Conservation (phyloP, 2,329 filamentous ascomycete species). For the Emmonsiellopsis sp. region DNA sequence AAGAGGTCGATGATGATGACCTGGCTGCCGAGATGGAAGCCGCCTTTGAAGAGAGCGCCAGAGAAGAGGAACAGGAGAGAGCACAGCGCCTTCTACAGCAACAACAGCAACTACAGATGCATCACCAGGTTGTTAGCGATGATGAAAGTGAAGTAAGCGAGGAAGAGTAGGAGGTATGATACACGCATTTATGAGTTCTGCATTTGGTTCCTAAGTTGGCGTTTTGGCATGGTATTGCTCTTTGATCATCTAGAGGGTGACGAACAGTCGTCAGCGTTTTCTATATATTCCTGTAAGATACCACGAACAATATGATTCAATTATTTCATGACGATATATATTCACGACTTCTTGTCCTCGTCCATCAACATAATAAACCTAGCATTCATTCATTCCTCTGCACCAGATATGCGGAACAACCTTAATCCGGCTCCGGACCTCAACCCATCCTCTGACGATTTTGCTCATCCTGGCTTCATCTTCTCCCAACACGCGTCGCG, state of each 20-base stretch:
- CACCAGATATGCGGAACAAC: background rate
- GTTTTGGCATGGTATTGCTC: background rate
- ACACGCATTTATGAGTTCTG: background rate
- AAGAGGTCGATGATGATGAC: conserved; percentile 41
- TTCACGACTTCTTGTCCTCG: background rate
- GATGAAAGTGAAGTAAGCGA: conserved; percentile 58
- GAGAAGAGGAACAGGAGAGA: conserved; percentile 34
- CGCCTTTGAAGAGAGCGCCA: conserved; percentile 37
- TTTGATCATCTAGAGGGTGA: background rate
- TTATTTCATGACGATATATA: background rate
- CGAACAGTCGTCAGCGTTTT: background rate
- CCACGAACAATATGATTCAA: background rate
- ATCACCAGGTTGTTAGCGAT: conserved; percentile 31
- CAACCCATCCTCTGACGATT: background rate
- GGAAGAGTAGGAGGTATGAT: conserved; percentile 43
- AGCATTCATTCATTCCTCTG: too few relatives aligned
- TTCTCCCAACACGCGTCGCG: background rate
- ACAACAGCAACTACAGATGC: conserved; percentile 21
- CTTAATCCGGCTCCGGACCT: background rate
- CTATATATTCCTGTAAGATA: conserved; percentile 2
- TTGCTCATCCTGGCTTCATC: background rate
- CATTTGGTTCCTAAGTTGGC: background rate
- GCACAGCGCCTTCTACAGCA: conserved; percentile 23
- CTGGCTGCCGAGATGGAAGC: conserved; percentile 52
- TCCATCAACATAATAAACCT: background rate